These are phyloP conservation scores for Pachyrhizus erosus DNA, from an alignment of 306 rosid genomes.

Conservation along the genomic window DNA sequence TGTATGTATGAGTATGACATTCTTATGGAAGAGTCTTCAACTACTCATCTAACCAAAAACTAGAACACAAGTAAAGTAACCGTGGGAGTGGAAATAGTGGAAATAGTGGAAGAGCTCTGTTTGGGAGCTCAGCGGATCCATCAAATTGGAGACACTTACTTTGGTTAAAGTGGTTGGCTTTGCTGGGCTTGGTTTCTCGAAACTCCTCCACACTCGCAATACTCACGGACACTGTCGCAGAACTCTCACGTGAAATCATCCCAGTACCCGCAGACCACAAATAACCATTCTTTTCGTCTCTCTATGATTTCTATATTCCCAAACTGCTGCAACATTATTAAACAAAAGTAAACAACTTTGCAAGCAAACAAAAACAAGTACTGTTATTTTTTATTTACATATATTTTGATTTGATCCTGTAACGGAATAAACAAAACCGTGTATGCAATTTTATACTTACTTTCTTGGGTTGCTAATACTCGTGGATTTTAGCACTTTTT, in stretches of 20 bases:
- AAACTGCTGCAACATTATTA: slow-evolving; percentile 45
- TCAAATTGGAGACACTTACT: slow-evolving; percentile 36
- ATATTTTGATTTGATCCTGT: background rate
- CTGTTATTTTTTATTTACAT: background rate
- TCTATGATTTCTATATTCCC: slow-evolving; percentile 50
- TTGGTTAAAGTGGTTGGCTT: slow-evolving; percentile 27
- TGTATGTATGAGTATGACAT: no score
- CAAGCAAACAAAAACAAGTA: slow-evolving; percentile 33
- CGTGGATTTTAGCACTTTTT: slow-evolving; percentile 44
- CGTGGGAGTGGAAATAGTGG: background rate
- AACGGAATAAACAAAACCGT: background rate
- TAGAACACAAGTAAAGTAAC: background rate
- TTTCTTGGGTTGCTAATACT: slow-evolving; percentile 40
- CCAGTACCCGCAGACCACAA: slow-evolving; percentile 25
- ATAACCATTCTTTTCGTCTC: slow-evolving; percentile 49
- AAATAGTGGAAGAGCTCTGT: slow-evolving; percentile 35
- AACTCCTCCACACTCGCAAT: slow-evolving; percentile 39
- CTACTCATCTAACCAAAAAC: slow-evolving; percentile 11
- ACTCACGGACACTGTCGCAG: slow-evolving; percentile 52
- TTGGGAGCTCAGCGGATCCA: slow-evolving; percentile 42
- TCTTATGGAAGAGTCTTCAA: background rate
- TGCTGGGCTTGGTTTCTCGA: slow-evolving; percentile 47
- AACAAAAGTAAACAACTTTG: slow-evolving; percentile 35
- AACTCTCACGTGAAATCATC: slow-evolving; percentile 49
- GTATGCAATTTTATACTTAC: slow-evolving; percentile 34